phyloP scores from a whole-genome alignment of 2,329 filamentous ascomycete genomes.

The Shiraia sp. region DNA sequence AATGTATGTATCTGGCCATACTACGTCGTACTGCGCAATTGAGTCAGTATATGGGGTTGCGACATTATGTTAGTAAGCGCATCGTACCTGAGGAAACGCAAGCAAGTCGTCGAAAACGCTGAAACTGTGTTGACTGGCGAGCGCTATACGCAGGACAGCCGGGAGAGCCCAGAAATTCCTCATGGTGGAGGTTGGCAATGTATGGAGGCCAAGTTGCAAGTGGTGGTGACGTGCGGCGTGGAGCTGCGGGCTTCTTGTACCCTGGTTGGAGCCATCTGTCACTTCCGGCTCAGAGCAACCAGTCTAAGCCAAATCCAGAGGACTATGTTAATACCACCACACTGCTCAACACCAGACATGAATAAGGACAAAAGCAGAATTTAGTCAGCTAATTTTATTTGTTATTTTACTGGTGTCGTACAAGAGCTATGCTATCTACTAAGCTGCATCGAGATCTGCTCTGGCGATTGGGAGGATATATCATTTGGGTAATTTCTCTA shows the following conservation, averaged over 20 bases:
- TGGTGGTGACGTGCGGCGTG: slow-evolving; percentile 11
- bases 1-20: slow-evolving; percentile 74
- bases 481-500: too few species aligned
- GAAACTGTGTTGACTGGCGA: slow-evolving; percentile 66
- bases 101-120: slow-evolving; percentile 88
- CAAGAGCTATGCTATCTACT: too few species aligned
- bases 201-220: slow-evolving; percentile 1
- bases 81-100: slow-evolving; percentile 78
- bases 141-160: slow-evolving; percentile 51
- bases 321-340: background rate
- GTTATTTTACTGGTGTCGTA: too few species aligned
- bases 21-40: slow-evolving; percentile 70
- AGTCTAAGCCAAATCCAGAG: slow-evolving; percentile 12
- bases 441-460: too few species aligned
- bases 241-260: slow-evolving; percentile 14
- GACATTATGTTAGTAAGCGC: slow-evolving; percentile 12
- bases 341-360: too few species aligned
- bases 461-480: too few species aligned
- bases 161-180: slow-evolving; percentile 54
- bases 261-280: slow-evolving; percentile 38
- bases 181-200: slow-evolving; percentile 24
- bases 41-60: background rate
- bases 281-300: slow-evolving; percentile 17
- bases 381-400: background rate
- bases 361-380: too few species aligned